Conservation (phyloP, 805 yeast genomes). For the Hanseniaspora lachancei region DNA sequence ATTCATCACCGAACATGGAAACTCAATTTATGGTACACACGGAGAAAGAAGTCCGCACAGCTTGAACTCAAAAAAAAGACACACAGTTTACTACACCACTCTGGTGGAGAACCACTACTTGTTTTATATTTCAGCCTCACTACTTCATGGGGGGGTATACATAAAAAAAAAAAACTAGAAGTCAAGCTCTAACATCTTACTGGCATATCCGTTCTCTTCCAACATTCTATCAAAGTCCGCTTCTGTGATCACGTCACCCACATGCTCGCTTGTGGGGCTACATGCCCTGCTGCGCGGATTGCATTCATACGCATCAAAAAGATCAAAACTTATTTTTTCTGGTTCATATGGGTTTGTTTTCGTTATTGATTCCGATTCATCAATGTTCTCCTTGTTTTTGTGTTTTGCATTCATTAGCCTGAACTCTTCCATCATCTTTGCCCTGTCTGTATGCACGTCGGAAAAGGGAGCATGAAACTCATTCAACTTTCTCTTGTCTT, state of each 20-base stretch:
- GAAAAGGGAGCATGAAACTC: constrained; percentile 5
- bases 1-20: not conserved
- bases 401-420: not conserved
- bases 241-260: not conserved
- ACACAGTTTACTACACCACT: no score
- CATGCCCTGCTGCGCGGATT: not conserved
- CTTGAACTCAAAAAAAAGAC: no score
- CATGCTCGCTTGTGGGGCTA: not conserved
- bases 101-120: no score
- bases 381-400: not conserved
- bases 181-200: not conserved
- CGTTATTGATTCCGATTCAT: not conserved
- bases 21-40: not conserved
- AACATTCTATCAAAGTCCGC: not conserved
- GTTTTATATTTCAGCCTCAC: no score
- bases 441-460: not conserved
- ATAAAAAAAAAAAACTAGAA: no score
- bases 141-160: no score
- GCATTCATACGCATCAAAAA: not conserved
- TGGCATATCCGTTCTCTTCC: not conserved
- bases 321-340: not conserved
- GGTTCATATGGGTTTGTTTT: not conserved
- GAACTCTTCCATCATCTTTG: constrained; percentile 1
- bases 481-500: constrained; percentile 8
- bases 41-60: not conserved